phyloP scores from a whole-genome alignment of 805 yeast genomes.

The Starmera amethionina region DNA sequence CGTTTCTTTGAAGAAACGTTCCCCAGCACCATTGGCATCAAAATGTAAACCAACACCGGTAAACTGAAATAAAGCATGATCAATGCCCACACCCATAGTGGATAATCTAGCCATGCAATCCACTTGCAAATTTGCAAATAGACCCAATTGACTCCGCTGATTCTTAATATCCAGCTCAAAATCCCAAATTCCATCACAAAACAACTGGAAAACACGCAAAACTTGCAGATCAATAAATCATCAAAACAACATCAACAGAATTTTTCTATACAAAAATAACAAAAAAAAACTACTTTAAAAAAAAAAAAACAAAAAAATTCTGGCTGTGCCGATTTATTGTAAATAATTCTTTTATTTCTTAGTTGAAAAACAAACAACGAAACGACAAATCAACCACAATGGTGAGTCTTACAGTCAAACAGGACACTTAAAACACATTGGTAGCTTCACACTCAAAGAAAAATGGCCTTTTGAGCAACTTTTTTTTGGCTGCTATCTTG shows the following conservation, averaged over 20 bases:
- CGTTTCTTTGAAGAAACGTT: slow-evolving; percentile 33
- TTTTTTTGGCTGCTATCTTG: no score
- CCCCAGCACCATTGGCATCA: slow-evolving; percentile 27
- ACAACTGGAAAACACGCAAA: neutral
- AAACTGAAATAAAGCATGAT: slow-evolving; percentile 34
- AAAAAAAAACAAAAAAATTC: no score
- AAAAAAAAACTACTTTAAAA: neutral
- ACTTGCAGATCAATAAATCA: no score
- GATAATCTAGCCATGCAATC: slow-evolving; percentile 16
- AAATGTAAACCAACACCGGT: slow-evolving; percentile 23
- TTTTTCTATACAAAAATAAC: neutral
- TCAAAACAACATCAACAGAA: no score
- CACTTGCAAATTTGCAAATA: neutral
- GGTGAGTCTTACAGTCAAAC: neutral
- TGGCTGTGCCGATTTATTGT: no score
- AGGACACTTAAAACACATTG: no score
- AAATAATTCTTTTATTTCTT: neutral
- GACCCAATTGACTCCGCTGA: neutral
- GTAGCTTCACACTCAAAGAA: neutral
- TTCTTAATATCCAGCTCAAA: no score
- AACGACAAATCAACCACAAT: neutral
- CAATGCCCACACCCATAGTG: slow-evolving; percentile 34
- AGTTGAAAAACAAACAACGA: neutral
- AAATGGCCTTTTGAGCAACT: neutral
- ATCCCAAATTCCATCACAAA: neutral